phyloP scores from a whole-genome alignment of 805 yeast genomes.

The Saturnispora diversa region DNA sequence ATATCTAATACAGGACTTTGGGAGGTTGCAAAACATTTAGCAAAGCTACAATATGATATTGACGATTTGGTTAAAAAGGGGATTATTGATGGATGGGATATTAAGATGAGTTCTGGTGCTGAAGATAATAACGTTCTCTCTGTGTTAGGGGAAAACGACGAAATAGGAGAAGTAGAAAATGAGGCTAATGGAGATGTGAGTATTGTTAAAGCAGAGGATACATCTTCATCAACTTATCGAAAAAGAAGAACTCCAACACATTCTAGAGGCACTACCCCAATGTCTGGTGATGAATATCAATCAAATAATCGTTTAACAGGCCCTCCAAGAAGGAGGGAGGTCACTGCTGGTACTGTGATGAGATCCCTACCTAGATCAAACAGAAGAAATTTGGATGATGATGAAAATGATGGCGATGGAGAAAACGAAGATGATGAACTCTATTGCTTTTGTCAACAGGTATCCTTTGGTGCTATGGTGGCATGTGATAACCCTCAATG shows the following conservation, averaged over 20 bases:
- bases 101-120: slow-evolving; percentile 49
- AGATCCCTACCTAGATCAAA: slow-evolving; percentile 14
- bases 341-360: slow-evolving; percentile 19
- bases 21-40: slow-evolving; percentile 65
- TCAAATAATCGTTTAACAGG: slow-evolving; percentile 9
- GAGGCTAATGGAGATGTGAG: neutral
- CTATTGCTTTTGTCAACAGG: slow-evolving; percentile 91
- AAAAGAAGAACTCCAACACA: slow-evolving; percentile 9
- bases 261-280: slow-evolving; percentile 13
- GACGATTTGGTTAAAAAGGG: slow-evolving; percentile 73
- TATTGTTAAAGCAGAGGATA: slow-evolving; percentile 6
- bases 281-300: slow-evolving; percentile 1
- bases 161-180: neutral
- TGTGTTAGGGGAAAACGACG: slow-evolving; percentile 3
- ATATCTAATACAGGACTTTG: slow-evolving; percentile 80
- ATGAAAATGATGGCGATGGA: slow-evolving; percentile 15
- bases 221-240: neutral
- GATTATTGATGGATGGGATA: slow-evolving; percentile 34
- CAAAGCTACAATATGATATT: slow-evolving; percentile 66
- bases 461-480: slow-evolving; percentile 68
- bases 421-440: slow-evolving; percentile 55
- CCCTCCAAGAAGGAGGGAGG: slow-evolving; percentile 17
- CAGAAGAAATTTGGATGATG: slow-evolving; percentile 7
- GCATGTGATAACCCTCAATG: slow-evolving; percentile 57
- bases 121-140: slow-evolving; percentile 2